These are phyloP conservation scores for Vaccinium corymbosum DNA, from an alignment of 148 eudicot genomes.

Conservation along the genomic window DNA sequence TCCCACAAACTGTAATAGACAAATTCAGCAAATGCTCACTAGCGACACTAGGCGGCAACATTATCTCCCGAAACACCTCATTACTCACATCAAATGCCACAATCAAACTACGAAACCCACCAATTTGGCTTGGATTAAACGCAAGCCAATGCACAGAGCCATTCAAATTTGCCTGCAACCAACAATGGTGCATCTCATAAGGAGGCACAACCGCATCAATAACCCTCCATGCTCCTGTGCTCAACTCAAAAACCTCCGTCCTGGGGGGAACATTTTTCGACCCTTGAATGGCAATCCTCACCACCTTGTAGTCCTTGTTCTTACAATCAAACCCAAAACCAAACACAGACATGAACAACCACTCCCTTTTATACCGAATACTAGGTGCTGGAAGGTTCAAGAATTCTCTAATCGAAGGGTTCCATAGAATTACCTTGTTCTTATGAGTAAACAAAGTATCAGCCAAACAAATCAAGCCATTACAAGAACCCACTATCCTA, in stretches of 20 bases:
- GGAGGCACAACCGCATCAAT: background rate
- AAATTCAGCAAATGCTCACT: background rate
- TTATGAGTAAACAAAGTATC: slow-evolving; percentile 11
- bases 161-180: slow-evolving; percentile 28
- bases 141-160: slow-evolving; percentile 38
- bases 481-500: slow-evolving; percentile 32
- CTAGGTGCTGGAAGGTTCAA: background rate
- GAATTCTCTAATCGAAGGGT: background rate
- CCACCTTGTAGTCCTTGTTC: slow-evolving; percentile 27
- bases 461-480: slow-evolving; percentile 29
- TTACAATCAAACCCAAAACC: slow-evolving; percentile 40
- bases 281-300: slow-evolving; percentile 19
- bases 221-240: slow-evolving; percentile 25
- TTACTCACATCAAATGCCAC: slow-evolving; percentile 26
- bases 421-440: slow-evolving; percentile 6
- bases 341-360: slow-evolving; percentile 11
- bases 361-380: background rate
- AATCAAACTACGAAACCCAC: slow-evolving; percentile 13
- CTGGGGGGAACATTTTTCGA: background rate
- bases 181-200: slow-evolving; percentile 4
- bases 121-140: background rate
- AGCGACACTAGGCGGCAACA: slow-evolving; percentile 20
- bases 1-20: background rate
- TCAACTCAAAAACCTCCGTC: slow-evolving; percentile 28
- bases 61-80: slow-evolving; percentile 31